Base-by-base conservation (phyloP, 768 basidiomycete species). In the Fomitopsis serialis region DNA sequence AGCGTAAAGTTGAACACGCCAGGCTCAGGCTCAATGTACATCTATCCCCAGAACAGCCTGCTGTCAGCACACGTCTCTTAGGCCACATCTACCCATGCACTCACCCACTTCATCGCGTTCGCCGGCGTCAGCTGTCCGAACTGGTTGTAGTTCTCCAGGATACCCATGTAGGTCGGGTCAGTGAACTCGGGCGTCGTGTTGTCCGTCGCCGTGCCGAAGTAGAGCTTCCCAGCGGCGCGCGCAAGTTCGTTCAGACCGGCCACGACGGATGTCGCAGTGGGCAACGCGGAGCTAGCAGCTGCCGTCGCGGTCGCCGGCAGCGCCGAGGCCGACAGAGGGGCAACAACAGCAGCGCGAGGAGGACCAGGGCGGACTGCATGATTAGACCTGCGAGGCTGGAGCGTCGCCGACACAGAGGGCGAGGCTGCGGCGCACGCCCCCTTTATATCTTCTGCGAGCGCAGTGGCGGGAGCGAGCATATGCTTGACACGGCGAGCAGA, bases 91-190 rank as follows among this genome's bases (percentile, higher is more conserved):
- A 51, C 17, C 3, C 21, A 19, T 3, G 32, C 0, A 54, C 67
- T 34, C 54, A 76, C 78, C 78, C 79, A 81, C 75, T 81, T 81
- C 78, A 80, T 78, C 54, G 71, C 74, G 59, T 79, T 79, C 19
- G 68, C 78, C 23, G 78, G 70, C 0, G 78, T 79, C 54, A 80
- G 65, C 59, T 77, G 76, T 12, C 68, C 68, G 58, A 78, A 80
- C 54, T 73, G 66, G 15, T 50, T 62, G 35, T 57, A 70, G 60
- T 78, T 68, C 52, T 68, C 61, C 45, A 78, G 66, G 48, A 68
- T 64, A 10, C 69, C 63, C 12, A 70, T 66, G 60, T 79, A 78
- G 1, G 73, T 56, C 0, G 67, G 55, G 57, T 78, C 74, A 13
- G 67, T 73, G 36, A 79, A 68, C 61, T 78, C 77, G 47, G 44